phyloP scores from a whole-genome alignment of 768 basidiomycete species.

The Trametes punicea region DNA sequence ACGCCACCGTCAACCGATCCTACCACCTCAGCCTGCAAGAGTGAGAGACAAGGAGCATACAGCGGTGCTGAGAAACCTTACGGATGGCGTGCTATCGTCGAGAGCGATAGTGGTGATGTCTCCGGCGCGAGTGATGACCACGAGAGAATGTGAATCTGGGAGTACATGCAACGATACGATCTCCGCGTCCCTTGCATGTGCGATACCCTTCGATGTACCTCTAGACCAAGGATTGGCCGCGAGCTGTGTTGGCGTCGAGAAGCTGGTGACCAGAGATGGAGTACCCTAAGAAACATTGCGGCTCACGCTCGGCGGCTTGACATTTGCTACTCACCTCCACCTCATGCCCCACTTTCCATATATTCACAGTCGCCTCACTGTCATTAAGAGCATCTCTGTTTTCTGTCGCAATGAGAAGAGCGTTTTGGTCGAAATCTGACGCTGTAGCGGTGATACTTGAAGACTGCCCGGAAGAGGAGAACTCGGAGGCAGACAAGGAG shows the following conservation, averaged over 20 bases:
- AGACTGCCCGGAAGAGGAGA: neutral
- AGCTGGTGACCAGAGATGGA: constrained; percentile 18
- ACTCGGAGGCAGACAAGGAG: constrained; percentile 6
- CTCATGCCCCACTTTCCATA: constrained; percentile 44
- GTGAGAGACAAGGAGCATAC: neutral
- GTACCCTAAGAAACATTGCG: constrained; percentile 8
- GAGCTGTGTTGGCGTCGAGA: constrained; percentile 14
- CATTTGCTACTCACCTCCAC: constrained; percentile 2
- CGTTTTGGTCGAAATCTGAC: constrained; percentile 63
- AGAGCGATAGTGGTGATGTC: constrained; percentile 74
- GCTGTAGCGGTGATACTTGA: constrained; percentile 30
- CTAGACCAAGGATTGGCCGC: constrained; percentile 25
- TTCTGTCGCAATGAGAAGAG: constrained; percentile 58
- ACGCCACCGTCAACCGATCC: constrained; percentile 88
- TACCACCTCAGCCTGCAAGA: constrained; percentile 67
- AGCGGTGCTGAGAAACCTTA: constrained; percentile 30
- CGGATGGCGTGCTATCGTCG: constrained; percentile 44
- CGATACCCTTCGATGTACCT: neutral
- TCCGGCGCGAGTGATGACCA: constrained; percentile 67
- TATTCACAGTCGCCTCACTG: constrained; percentile 38
- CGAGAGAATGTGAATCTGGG: constrained; percentile 66
- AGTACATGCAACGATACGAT: constrained; percentile 67
- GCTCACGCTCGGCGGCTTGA: neutral
- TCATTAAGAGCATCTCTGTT: constrained; percentile 41
- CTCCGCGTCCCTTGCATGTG: constrained; percentile 31